Evolutionary conservation across 345 rosid genomes (phyloP), one percentile per base, ranked within the genome.

Genomic region (Bruguiera parviflora): DNA sequence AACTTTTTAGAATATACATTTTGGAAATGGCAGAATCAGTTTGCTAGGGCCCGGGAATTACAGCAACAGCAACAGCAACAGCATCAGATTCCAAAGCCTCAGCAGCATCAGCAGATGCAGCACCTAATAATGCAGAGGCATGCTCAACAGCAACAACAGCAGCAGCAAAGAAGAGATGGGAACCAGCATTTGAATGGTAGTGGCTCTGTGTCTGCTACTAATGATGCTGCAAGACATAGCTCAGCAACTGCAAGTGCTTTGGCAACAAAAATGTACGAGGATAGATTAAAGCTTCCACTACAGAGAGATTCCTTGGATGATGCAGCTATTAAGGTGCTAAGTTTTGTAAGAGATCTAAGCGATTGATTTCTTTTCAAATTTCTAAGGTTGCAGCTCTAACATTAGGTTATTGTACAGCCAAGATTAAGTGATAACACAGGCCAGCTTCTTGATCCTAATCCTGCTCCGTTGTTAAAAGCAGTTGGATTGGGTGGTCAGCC

Each of bases 261-360:
- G 69, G 76, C 88, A 31, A 58, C 82, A 74, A 81, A 84, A 81
- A 65, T 81, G 68, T 80, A 79, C 6, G 89, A 88, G 71, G 90
- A 83, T 39, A 72, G 64, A 55, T 73, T 78, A 64, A 88, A 84
- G 74, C 84, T 79, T 80, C 88, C 92, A 52, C 75, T 73, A 52
- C 85, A 77, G 70, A 77, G 81, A 70, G 88, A 85, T 74, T 69
- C 87, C 60, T 51, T 75, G 60, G 86, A 77, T 66, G 83, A 79
- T 71, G 73, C 77, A 43, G 68, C 83, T 53, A 61, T 72, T 69
- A 88, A 85, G 87, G 92, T 86, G 63, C 65, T 31, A 25, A 53
- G 18, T 43, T 71, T 46, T 39, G 32, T 20, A 25, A 6, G 52
- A 28, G 31, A 8, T 37, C 16, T 61, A 29, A 28, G 28, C 4